A percentile compares a stretch with the other conserved stretches of the same genome.
Evolutionary conservation across 306 rosid genomes (phyloP).

Genomic region (Vigna radiata): DNA sequence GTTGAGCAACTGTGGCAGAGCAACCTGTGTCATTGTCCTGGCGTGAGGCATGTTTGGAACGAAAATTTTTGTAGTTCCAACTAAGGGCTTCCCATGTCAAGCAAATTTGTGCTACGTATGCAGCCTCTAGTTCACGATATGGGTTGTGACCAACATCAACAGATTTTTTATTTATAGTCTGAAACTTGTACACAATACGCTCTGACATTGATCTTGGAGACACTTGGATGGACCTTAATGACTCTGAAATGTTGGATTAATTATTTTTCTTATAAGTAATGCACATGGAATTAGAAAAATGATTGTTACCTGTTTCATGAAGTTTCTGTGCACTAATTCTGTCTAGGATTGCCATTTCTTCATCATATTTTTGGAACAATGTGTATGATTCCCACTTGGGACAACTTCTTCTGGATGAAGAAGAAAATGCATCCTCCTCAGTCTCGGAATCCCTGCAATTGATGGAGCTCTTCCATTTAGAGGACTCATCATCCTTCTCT

Average conservation of each 20-base stretch:
- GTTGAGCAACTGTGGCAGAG: slow-evolving; percentile 70
- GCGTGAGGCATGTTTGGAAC: slow-evolving; percentile 54
- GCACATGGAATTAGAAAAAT: slow-evolving; percentile 9
- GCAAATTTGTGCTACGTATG: slow-evolving; percentile 86
- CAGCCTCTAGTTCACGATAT: slow-evolving; percentile 73
- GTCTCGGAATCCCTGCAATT: slow-evolving; percentile 68
- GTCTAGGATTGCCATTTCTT: slow-evolving; percentile 80
- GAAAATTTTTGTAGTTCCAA: slow-evolving; percentile 84
- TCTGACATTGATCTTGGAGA: slow-evolving; percentile 86
- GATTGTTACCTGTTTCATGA: slow-evolving; percentile 70
- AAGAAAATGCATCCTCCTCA: slow-evolving; percentile 77
- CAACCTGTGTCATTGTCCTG: slow-evolving; percentile 57
- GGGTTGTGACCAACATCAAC: slow-evolving; percentile 64
- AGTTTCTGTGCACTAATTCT: slow-evolving; percentile 82
- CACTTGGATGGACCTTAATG: slow-evolving; percentile 69
- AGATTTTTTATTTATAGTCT: slow-evolving; percentile 54
- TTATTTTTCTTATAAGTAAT: not conserved
- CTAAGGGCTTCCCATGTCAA: slow-evolving; percentile 92
- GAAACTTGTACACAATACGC: slow-evolving; percentile 62
- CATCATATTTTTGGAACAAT: slow-evolving; percentile 81
- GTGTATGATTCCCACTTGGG: slow-evolving; percentile 95
- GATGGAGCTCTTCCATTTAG: slow-evolving; percentile 83
- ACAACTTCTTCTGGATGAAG: slow-evolving; percentile 86
- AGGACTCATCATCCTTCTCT: slow-evolving; percentile 61
- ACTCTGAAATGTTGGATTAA: slow-evolving; percentile 56